A percentile compares a stretch with the other conserved stretches of the same genome.
phyloP scores from a whole-genome alignment of 495 filamentous ascomycete genomes.

The Penicillium dipodomyicola region DNA sequence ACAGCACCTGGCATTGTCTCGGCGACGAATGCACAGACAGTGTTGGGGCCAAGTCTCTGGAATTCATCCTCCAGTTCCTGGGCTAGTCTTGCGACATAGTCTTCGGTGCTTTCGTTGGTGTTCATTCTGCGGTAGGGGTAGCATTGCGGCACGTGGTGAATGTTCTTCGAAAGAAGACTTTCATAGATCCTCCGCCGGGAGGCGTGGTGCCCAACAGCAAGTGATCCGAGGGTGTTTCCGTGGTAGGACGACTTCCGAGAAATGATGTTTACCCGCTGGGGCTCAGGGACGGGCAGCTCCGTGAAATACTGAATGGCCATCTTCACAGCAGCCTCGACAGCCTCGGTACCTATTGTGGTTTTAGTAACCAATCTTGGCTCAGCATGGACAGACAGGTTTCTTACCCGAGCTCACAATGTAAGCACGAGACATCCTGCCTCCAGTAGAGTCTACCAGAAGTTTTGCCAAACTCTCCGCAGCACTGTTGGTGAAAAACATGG shows the following conservation, averaged over 20 bases:
- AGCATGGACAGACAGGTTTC: background rate
- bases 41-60: conserved; percentile 59
- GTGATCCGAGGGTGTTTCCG: conserved; percentile 66
- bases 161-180: conserved; percentile 55
- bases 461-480: conserved; percentile 35
- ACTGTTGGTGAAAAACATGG: conserved; percentile 43
- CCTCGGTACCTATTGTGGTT: conserved; percentile 52
- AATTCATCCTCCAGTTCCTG: conserved; percentile 74
- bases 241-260: conserved; percentile 65
- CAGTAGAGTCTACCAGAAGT: conserved; percentile 38
- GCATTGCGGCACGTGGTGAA: conserved; percentile 63
- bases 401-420: conserved; percentile 50
- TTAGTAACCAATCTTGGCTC: background rate
- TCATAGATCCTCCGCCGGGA: conserved; percentile 59
- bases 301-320: conserved; percentile 56
- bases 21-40: conserved; percentile 68
- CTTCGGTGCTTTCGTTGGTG: conserved; percentile 30
- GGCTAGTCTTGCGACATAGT: conserved; percentile 53
- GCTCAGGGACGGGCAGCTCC: conserved; percentile 44
- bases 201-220: conserved; percentile 59
- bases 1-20: conserved; percentile 60
- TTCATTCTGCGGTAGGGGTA: conserved; percentile 56
- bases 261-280: conserved; percentile 53
- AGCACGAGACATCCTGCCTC: conserved; percentile 32
- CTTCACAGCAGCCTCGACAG: conserved; percentile 62